A percentile compares a stretch with the other conserved stretches of the same genome.
Conservation (phyloP, 2,329 filamentous ascomycete genomes). For the Metarhizium guizhouense region DNA sequence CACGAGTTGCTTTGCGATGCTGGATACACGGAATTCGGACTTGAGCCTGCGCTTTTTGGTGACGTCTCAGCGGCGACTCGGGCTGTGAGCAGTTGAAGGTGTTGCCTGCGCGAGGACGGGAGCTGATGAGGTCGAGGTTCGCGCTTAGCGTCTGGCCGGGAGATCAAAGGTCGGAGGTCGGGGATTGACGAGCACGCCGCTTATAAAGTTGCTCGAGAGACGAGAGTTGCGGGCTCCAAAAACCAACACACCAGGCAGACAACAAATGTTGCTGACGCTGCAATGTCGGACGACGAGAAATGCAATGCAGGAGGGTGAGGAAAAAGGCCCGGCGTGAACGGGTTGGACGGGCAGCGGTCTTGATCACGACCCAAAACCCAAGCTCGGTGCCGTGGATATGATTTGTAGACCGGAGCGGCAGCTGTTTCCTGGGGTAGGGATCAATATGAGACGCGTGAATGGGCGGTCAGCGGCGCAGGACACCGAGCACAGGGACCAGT, state of each 20-base stretch:
- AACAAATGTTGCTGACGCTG: not conserved
- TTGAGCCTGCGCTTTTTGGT: not conserved
- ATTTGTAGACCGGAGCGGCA: not conserved
- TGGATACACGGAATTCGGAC: not conserved
- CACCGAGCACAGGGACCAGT: not conserved
- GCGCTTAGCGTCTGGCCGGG: not conserved
- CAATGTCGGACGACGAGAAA: constrained; percentile 33
- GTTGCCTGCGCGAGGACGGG: not conserved
- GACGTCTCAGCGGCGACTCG: not conserved
- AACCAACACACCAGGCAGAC: not conserved
- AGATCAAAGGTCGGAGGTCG: not conserved
- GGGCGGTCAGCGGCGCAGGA: constrained; percentile 3
- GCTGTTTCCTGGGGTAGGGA: not conserved
- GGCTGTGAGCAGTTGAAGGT: not conserved
- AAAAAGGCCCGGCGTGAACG: not conserved
- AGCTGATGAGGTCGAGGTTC: not conserved
- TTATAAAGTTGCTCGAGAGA: not conserved
- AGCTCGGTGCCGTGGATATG: not conserved
- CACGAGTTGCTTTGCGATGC: not conserved
- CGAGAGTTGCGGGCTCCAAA: not conserved
- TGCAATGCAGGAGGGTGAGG: not conserved
- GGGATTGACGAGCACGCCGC: not conserved
- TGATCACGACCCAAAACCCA: not conserved
- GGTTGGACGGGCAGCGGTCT: not conserved
- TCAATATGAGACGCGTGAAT: not conserved